A percentile compares a stretch with the other conserved stretches of the same genome.
Evolutionary conservation across 768 basidiomycete species (phyloP).

Genomic region (Russula sp.): DNA sequence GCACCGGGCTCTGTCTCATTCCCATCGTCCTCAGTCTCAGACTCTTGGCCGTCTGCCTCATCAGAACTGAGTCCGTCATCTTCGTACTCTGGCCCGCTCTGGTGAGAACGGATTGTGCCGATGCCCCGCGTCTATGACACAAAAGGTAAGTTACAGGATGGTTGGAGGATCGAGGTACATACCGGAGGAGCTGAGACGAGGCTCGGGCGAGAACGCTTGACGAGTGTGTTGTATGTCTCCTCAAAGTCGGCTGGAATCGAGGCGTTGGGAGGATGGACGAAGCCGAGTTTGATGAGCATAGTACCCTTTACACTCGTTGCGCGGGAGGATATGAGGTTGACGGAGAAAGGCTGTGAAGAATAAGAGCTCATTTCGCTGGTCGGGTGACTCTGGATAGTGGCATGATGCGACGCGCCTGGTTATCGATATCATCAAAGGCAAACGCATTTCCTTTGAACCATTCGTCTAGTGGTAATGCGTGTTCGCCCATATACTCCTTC

Average conservation of each 20-base stretch:
- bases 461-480: slow-evolving; percentile 64
- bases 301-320: slow-evolving; percentile 43
- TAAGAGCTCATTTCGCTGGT: slow-evolving; percentile 21
- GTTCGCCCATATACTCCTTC: slow-evolving; percentile 94
- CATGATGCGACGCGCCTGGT: slow-evolving; percentile 45
- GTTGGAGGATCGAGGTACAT: background rate
- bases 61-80: slow-evolving; percentile 71
- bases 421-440: slow-evolving; percentile 54
- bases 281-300: slow-evolving; percentile 56
- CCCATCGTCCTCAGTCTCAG: slow-evolving; percentile 32
- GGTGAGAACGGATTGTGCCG: slow-evolving; percentile 68
- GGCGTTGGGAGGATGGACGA: slow-evolving; percentile 39
- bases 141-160: background rate
- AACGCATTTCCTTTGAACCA: slow-evolving; percentile 60
- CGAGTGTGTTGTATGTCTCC: slow-evolving; percentile 55
- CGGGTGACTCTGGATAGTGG: background rate
- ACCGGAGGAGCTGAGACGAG: slow-evolving; percentile 76
- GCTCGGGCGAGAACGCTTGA: slow-evolving; percentile 55
- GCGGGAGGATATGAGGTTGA: slow-evolving; percentile 42
- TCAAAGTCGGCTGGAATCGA: slow-evolving; percentile 42
- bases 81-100: slow-evolving; percentile 47
- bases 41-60: slow-evolving; percentile 37
- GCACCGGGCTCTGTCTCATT: slow-evolving; percentile 26
- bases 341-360: slow-evolving; percentile 38
- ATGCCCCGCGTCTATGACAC: slow-evolving; percentile 68